Base-by-base conservation (phyloP, 345 rosid species). In the Cardamine occulta region DNA sequence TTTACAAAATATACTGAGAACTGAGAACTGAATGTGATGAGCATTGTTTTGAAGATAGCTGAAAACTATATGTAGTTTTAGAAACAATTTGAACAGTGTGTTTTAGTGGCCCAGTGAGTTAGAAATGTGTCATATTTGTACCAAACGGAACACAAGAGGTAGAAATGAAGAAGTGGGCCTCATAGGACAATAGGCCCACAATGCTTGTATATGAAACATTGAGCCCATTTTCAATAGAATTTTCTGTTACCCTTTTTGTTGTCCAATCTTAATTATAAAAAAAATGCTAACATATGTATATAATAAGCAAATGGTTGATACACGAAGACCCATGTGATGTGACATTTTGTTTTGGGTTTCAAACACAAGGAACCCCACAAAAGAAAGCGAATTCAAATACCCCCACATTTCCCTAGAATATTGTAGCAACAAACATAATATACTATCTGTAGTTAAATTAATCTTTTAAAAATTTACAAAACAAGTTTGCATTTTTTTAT, bases 321-420 rank as follows among this genome's bases (percentile, higher is more conserved):
- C 55, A 64, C 26, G 55, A 29, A 24, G 55, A 64, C 40, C 69
- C 54, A 51, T 52, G 34, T 23, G 72, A 49, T 19, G 59, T 32
- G 59, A 66, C 59, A 66, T 66, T 49, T 32, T 66, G 8, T 48
- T 66, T 66, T 32, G 54, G 58, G 58, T 44, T 31, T 66, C 70
- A 66, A 47, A 11, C 7, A 65, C 57, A 65, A 66, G 24, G 12
- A 61, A 12, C 48, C 48, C 51, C 48, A 60, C 31, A 35, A 39
- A 24, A 1, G 17, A 64, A 47, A n/a, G 21, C 1, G 67, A 42
- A 15, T 63, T 64, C 69, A 45, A 28, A 17, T 65, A 15, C 18
- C 18, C 9, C 9, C 71, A 19, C 71, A 19, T 66, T 49, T 12
- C 60, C 71, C 47, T 21, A 66, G 29, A 19, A 31, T 17, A 31